Conservation (phyloP, 768 basidiomycete species). For the Tylopilus balloui region DNA sequence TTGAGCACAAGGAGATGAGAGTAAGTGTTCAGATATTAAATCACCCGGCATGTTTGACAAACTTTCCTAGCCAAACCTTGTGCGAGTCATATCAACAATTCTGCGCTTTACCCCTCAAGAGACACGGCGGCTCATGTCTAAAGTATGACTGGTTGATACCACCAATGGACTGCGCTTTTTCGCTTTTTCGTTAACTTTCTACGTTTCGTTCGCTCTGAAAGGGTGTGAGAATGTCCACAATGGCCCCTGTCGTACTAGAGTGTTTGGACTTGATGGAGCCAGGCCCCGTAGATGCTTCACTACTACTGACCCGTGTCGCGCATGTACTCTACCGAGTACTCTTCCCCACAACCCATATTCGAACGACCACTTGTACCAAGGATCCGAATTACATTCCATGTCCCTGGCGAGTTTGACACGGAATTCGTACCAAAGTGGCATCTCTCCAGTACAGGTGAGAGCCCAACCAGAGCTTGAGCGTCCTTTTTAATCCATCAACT, state of each 20-base stretch:
- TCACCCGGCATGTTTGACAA: neutral
- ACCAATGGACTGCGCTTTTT: neutral
- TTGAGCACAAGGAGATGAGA: slow-evolving; percentile 98
- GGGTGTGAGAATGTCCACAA: neutral
- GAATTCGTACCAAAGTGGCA: slow-evolving; percentile 69
- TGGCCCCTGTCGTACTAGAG: neutral
- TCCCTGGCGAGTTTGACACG: slow-evolving; percentile 65
- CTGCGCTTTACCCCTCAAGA: slow-evolving; percentile 94
- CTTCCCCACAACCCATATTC: neutral
- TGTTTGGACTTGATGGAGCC: neutral
- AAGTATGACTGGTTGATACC: slow-evolving; percentile 47
- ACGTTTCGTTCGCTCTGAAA: neutral
- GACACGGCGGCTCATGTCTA: slow-evolving; percentile 81
- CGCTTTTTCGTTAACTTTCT: neutral
- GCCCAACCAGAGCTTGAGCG: neutral
- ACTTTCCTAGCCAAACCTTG: slow-evolving; percentile 68
- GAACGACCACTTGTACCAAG: neutral
- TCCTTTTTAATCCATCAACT: slow-evolving; percentile 1
- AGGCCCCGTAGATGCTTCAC: neutral
- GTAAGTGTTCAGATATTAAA: slow-evolving; percentile 43
- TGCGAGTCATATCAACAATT: slow-evolving; percentile 88
- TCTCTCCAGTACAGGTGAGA: slow-evolving; percentile 59
- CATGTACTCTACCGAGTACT: neutral
- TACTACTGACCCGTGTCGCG: neutral
- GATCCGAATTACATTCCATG: slow-evolving; percentile 36